Percentiles rank a stretch among this genome's conserved stretches.
These are phyloP conservation scores for Clavispora asparagi DNA, from an alignment of 805 yeast genomes.

Conservation along the genomic window DNA sequence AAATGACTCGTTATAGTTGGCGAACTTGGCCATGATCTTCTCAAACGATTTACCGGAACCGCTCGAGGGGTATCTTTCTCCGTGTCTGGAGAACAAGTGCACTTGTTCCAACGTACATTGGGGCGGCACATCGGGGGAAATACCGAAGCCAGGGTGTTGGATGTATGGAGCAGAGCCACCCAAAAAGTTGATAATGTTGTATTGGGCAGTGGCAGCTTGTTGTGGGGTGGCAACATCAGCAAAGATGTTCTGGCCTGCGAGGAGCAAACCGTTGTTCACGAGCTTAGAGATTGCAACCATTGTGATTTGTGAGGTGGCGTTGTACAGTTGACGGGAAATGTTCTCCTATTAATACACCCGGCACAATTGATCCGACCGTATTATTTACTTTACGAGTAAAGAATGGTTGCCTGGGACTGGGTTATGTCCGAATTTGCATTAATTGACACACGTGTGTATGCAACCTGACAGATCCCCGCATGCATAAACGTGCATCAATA, in stretches of 20 bases:
- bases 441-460: not conserved
- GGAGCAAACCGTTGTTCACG: constrained; percentile 25
- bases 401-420: not conserved
- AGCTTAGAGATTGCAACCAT: constrained; percentile 29
- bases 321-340: not conserved
- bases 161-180: constrained; percentile 59
- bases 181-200: constrained; percentile 44
- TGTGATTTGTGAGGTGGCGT: not conserved
- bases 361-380: no score
- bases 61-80: constrained; percentile 61
- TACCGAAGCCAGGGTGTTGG: constrained; percentile 48
- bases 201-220: constrained; percentile 39
- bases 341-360: no score
- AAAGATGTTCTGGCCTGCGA: constrained; percentile 22
- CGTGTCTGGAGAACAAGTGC: constrained; percentile 70
- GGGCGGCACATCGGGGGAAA: constrained; percentile 44
- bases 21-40: constrained; percentile 21
- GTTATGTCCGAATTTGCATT: not conserved
- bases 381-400: not conserved
- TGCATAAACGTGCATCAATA: not conserved
- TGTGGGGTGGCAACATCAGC: constrained; percentile 34
- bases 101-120: constrained; percentile 59
- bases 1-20: constrained; percentile 22
- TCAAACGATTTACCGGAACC: constrained; percentile 24
- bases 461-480: not conserved